A percentile compares a stretch with the other conserved stretches of the same genome.
Evolutionary conservation across 2,329 filamentous ascomycete species (phyloP).

Genomic region (Aspergillus clavatus): DNA sequence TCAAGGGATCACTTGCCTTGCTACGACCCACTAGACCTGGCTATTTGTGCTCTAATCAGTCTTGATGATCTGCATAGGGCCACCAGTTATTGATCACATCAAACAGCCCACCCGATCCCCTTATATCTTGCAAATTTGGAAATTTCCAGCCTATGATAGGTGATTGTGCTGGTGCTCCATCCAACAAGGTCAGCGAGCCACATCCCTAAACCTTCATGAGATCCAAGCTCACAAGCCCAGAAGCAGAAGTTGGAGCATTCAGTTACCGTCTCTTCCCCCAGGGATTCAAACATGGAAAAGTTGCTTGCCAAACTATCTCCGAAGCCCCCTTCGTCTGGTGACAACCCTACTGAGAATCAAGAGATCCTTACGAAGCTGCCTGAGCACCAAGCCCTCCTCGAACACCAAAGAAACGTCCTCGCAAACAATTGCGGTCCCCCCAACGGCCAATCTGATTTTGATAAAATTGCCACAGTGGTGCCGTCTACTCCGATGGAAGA

Average conservation of each 20-base stretch:
- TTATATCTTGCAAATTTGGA: conserved; percentile 33
- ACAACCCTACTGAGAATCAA: conserved; percentile 15
- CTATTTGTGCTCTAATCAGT: background rate
- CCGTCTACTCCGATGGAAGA: conserved; percentile 15
- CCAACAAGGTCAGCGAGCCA: conserved; percentile 40
- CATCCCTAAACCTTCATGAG: conserved; percentile 3
- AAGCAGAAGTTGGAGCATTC: conserved; percentile 46
- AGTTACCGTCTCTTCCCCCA: conserved; percentile 23
- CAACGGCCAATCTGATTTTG: conserved; percentile 15
- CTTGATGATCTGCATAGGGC: conserved; percentile 13
- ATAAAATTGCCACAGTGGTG: conserved; percentile 17
- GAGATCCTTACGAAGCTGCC: conserved; percentile 63
- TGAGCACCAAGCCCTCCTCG: conserved; percentile 62
- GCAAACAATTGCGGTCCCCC: conserved; percentile 13
- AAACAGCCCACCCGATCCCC: conserved; percentile 26
- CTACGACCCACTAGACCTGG: no score
- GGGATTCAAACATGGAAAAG: conserved; percentile 58
- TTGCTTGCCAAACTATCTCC: conserved; percentile 43
- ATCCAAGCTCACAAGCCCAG: conserved; percentile 34
- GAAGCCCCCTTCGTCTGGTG: conserved; percentile 23
- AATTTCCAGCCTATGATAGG: conserved; percentile 24
- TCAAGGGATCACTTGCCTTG: background rate
- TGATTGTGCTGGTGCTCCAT: conserved; percentile 23
- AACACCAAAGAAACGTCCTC: conserved; percentile 55
- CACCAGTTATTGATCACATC: conserved; percentile 23